Evolutionary conservation across 1,284 basidiomycete genomes (phyloP), one percentile per base, ranked within the genome.

Genomic region (Ceratobasidium sp.): DNA sequence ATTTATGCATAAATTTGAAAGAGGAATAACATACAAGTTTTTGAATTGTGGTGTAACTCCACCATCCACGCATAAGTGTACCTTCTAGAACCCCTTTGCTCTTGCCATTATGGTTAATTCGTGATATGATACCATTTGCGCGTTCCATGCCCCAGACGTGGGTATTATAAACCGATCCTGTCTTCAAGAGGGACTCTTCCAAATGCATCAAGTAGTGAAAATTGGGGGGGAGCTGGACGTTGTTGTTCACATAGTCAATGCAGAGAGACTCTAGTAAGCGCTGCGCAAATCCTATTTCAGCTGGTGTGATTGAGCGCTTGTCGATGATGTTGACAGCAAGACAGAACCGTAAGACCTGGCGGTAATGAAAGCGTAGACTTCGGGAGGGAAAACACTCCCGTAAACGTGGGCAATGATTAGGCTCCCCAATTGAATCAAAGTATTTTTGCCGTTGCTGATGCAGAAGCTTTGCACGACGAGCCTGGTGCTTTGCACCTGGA

Each of bases 161-260:
- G 4, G 70, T 73, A 41, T 73, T 73, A 27, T 73, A 73, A 1
- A 46, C 14, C 2, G 57, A 73, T 3, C 54, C 59, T 33, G 20
- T 50, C 27, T 73, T 48, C 7, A 73, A 46, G 4, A 73, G 2
- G 35, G 50, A 73, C 70, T 73, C 70, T 33, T 73, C 70, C 48
- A 73, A 44, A 33, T 73, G 70, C 38, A 73, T 62, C 41, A 73
- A 30, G 10, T 73, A 48, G 20, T 73, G 70, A 44, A 73, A 73
- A 27, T 73, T 73, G 16, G 55, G 70, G 16, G 70, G 23, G 2
- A 73, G 41, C 1, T 41, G 57, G 1, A 27, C 12, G 33, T 73
- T 73, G 12, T 48, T 18, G 1, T 1, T 0, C 5, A 52, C 23
- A 20, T 73, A 64, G 6, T 62, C 41, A n/a, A 12, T 73, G 27